Evolutionary conservation across 108 stramenopile species (phyloP).

Genomic region (Conticribra guillardii): DNA sequence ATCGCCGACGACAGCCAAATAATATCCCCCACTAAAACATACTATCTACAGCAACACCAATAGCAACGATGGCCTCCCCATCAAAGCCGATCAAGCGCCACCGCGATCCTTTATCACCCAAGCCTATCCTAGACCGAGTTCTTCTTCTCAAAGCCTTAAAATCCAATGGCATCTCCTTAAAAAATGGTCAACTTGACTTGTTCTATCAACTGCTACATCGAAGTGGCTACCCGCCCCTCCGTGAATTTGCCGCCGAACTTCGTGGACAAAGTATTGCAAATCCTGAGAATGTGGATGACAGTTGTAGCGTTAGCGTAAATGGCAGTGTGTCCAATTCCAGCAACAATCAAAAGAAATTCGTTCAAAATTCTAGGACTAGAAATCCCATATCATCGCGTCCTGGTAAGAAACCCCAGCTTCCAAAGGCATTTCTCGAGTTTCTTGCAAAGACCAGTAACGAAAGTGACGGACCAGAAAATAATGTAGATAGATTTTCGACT

Average conservation of each 20-base stretch:
- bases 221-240: slow-evolving; percentile 72
- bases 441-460: slow-evolving; percentile 52
- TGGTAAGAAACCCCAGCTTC: slow-evolving; percentile 59
- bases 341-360: not conserved
- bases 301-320: slow-evolving; percentile 4
- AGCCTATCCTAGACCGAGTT: slow-evolving; percentile 74
- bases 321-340: not conserved
- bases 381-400: slow-evolving; percentile 65
- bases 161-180: slow-evolving; percentile 56
- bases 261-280: slow-evolving; percentile 20
- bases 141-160: slow-evolving; percentile 67
- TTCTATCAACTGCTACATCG: slow-evolving; percentile 84
- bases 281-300: slow-evolving; percentile 9
- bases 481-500: slow-evolving; percentile 73
- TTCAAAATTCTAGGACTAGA: slow-evolving; percentile 47
- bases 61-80: slow-evolving; percentile 23
- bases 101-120: slow-evolving; percentile 71
- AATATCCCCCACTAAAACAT: no score
- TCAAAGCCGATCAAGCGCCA: slow-evolving; percentile 28
- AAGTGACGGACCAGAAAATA: slow-evolving; percentile 9
- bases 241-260: slow-evolving; percentile 66
- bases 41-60: no score
- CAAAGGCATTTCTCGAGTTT: slow-evolving; percentile 67
- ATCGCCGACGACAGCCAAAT: no score
- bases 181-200: slow-evolving; percentile 59